Evolutionary conservation across 2,329 filamentous ascomycete genomes (phyloP), one percentile per base, ranked within the genome.

Genomic region (Alternaria sp.): DNA sequence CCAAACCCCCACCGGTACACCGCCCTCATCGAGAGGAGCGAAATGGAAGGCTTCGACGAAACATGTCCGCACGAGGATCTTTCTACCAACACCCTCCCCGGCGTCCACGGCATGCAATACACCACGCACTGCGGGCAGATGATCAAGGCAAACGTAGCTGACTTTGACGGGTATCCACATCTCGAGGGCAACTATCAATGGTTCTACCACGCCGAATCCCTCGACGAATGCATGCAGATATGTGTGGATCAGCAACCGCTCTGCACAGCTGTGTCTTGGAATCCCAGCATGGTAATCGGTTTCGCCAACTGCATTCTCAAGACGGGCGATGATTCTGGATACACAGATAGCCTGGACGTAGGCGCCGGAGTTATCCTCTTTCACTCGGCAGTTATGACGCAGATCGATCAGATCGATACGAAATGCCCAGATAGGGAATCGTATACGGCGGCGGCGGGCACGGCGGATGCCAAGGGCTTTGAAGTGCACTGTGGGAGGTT

Each of bases 221-320:
- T 79, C 2, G 69, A 73, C 12, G 70, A 76, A 23, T 79, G 75
- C 57, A 36, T 79, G 10, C 50, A 58, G 3, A 65, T 72, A n/a
- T 79, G 76, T 46, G 60, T 72, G 3, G 66, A 72, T 11, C 65
- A 73, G 50, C 69, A 73, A 17, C 76, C 76, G 1, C 70, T 77
- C 12, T 79, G 76, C 53, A 67, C 63, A 28, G 74, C 67, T 4
- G 76, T 77, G 2, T 65, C 67, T 0, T 79, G 73, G 70, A 75
- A 72, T 30, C 74, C 75, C 0, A 67, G 57, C 3, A 63, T 76
- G 4, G 58, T 71, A 45, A 72, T 75, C 30, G 76, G 76, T 6
- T 78, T 65, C 36, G 75, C 75, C n/a, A 79, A 79, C 44, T 79
- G 76, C 67, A 73, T 68, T 66, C 73, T 69, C 17, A 79, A 76